Percentiles rank a stretch among this genome's conserved stretches.
These are phyloP conservation scores for Obelidium mucronatum DNA, from an alignment of 192 early-diverging fungal genomes.

Conservation along the genomic window DNA sequence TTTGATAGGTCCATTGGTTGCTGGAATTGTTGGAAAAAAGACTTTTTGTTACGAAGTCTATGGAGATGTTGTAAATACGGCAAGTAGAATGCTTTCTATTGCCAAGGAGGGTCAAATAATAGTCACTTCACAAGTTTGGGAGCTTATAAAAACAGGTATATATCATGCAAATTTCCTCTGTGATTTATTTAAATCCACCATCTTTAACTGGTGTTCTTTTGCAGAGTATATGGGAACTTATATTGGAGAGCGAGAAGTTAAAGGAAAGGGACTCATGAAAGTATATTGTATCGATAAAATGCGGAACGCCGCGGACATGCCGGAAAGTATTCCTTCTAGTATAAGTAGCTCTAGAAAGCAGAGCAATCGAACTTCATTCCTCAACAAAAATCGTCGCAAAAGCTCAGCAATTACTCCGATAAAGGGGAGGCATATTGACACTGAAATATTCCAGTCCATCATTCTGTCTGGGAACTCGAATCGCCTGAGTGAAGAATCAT, in stretches of 20 bases:
- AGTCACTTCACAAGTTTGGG: conserved; percentile 43
- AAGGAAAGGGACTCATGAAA: conserved; percentile 54
- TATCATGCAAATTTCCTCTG: not conserved
- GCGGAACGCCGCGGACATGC: not conserved
- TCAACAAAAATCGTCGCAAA: too few relatives aligned
- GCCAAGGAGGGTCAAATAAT: conserved; percentile 47
- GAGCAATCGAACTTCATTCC: too few relatives aligned
- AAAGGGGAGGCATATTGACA: not conserved
- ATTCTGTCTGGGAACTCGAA: not conserved
- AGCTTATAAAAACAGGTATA: conserved; percentile 12
- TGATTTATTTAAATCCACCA: not conserved
- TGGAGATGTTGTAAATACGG: conserved; percentile 59
- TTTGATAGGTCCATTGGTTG: conserved; percentile 57
- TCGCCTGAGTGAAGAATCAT: too few relatives aligned
- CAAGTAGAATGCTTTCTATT: conserved; percentile 48
- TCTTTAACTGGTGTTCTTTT: too few relatives aligned
- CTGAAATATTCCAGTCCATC: not conserved
- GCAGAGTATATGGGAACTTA: conserved; percentile 35
- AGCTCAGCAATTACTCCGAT: not conserved
- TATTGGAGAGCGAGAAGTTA: conserved; percentile 46
- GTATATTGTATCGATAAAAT: conserved; percentile 41
- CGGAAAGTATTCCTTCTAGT: too few relatives aligned
- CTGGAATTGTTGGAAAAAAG: conserved; percentile 58
- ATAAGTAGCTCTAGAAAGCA: too few relatives aligned
- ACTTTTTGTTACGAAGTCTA: conserved; percentile 61